Evolutionary conservation across 345 rosid species (phyloP).

Genomic region (Eutrema japonicum): DNA sequence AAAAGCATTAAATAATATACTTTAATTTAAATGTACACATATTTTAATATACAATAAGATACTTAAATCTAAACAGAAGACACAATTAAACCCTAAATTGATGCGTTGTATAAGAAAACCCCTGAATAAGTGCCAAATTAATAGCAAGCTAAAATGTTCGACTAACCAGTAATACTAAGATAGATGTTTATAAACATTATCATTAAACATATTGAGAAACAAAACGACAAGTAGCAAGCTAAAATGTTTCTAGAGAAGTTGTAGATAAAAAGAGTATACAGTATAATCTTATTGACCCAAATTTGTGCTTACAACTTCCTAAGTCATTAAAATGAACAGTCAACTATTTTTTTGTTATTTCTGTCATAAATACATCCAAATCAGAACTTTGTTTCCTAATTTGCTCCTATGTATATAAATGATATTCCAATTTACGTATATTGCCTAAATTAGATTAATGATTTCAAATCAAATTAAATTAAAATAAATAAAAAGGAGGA

Average conservation of each 20-base stretch:
- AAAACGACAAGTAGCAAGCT: not conserved
- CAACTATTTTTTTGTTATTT: not conserved
- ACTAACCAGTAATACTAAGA: not conserved
- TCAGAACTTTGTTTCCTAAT: not conserved
- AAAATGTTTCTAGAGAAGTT: not conserved
- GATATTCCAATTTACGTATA: not conserved
- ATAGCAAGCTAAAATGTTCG: not conserved
- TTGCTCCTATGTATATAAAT: not conserved
- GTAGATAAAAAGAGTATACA: too few relatives aligned
- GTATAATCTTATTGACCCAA: not conserved
- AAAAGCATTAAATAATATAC: too few relatives aligned
- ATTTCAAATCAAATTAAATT: not conserved
- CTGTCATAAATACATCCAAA: not conserved
- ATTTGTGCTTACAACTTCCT: not conserved
- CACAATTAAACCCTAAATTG: not conserved
- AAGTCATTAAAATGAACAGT: not conserved
- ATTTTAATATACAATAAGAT: too few relatives aligned
- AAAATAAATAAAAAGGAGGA: not conserved
- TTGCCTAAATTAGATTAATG: conserved; percentile 9
- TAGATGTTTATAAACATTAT: not conserved
- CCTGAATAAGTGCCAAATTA: not conserved
- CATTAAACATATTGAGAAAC: not conserved
- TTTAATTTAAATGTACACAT: too few relatives aligned
- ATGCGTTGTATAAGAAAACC: not conserved
- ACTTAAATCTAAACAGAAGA: not conserved